Percentiles rank a stretch among this genome's conserved stretches.
Conservation (phyloP, 2,329 filamentous ascomycete genomes). For the Colletotrichum australisinense region DNA sequence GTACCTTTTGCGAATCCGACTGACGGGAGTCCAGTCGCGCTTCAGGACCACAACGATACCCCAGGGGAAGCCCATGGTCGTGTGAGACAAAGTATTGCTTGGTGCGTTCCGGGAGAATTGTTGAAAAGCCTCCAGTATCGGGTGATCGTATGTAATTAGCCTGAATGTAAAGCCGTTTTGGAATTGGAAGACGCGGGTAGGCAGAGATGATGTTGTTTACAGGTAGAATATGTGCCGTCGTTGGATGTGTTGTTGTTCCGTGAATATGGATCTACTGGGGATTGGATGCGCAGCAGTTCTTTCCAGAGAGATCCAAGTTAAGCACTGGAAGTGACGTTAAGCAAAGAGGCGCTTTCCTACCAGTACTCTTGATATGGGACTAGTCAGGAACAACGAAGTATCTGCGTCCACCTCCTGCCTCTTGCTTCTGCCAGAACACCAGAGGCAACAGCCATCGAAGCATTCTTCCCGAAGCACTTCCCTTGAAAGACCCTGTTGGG, state of each 20-base stretch:
- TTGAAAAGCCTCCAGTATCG: background rate
- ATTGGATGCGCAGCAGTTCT: background rate
- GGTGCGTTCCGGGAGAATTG: background rate
- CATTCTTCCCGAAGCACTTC: background rate
- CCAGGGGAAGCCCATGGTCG: background rate
- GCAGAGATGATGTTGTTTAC: background rate
- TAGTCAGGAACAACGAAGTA: too few relatives aligned
- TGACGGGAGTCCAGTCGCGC: background rate
- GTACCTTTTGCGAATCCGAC: background rate
- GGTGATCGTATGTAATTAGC: background rate
- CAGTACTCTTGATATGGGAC: too few relatives aligned
- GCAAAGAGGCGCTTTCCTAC: too few relatives aligned
- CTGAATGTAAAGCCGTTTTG: background rate
- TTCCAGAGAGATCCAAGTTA: background rate
- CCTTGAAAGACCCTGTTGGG: background rate
- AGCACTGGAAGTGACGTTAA: background rate
- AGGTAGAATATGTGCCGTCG: background rate
- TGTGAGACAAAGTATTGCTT: background rate
- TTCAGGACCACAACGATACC: background rate
- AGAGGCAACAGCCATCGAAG: too few relatives aligned
- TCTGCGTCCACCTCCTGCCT: background rate
- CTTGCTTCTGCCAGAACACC: too few relatives aligned
- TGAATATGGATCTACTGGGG: background rate
- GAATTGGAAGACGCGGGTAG: background rate
- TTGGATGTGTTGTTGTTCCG: background rate